phyloP scores from a whole-genome alignment of 225 moss, liverwort and hornwort species.

The Polytrichum commune region DNA sequence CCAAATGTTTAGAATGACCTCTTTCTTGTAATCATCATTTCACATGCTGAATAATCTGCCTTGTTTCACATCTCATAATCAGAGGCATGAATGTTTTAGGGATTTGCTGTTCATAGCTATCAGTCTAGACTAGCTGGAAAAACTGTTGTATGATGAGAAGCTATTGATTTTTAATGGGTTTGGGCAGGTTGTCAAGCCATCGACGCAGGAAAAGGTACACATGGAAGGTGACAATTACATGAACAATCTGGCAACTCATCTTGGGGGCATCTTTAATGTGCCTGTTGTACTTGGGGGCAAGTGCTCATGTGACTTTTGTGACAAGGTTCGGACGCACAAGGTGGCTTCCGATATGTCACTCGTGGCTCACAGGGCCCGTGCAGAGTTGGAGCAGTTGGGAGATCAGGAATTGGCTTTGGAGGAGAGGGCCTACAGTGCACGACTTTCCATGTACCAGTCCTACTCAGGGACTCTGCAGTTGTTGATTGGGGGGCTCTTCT shows the following conservation, averaged over 20 bases:
- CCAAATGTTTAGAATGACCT: too few species aligned
- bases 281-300: constrained; percentile 68
- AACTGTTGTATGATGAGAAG: constrained; percentile 3
- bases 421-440: constrained; percentile 46
- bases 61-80: too few species aligned
- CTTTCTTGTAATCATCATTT: too few species aligned
- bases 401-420: constrained; percentile 30
- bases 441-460: constrained; percentile 52
- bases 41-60: too few species aligned
- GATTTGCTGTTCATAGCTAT: too few species aligned
- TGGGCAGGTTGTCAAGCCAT: constrained; percentile 71
- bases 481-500: constrained; percentile 66
- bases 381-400: constrained; percentile 18
- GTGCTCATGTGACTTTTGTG: constrained; percentile 45
- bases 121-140: too few species aligned
- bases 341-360: constrained; percentile 20
- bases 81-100: too few species aligned
- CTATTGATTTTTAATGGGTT: not conserved
- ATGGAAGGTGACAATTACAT: constrained; percentile 74
- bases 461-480: constrained; percentile 57
- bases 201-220: constrained; percentile 68
- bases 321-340: constrained; percentile 20
- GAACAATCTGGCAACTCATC: constrained; percentile 50
- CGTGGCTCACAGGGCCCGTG: constrained; percentile 23
- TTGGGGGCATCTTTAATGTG: constrained; percentile 76